Conservation (phyloP, 192 early-diverging fungal genomes). For the Dispira simplex region DNA sequence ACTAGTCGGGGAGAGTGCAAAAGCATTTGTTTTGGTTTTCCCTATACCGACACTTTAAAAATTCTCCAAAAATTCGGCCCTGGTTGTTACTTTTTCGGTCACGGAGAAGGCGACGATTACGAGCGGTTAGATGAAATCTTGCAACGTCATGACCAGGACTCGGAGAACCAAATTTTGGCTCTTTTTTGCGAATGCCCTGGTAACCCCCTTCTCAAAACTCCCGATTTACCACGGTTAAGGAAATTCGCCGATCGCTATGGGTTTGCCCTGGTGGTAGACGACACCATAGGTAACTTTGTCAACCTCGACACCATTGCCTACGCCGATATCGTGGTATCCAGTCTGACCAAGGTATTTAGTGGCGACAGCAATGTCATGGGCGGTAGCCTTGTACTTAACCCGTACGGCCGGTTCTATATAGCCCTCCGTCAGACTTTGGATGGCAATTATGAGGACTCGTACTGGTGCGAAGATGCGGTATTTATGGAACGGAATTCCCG, state of each 20-base stretch:
- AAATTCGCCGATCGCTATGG: constrained; percentile 54
- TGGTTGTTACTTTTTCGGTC: constrained; percentile 63
- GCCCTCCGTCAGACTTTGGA: constrained; percentile 35
- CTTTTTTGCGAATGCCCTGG: constrained; percentile 90
- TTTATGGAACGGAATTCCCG: constrained; percentile 93
- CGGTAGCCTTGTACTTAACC: constrained; percentile 74
- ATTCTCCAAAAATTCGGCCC: constrained; percentile 89
- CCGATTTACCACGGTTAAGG: constrained; percentile 60
- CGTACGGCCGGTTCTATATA: constrained; percentile 35
- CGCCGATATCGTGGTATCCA: constrained; percentile 81
- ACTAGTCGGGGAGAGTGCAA: constrained; percentile 33
- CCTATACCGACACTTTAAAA: constrained; percentile 94
- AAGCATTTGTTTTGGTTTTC: constrained; percentile 88
- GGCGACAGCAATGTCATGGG: constrained; percentile 98
- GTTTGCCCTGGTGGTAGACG: constrained; percentile 79
- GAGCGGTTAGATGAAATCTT: constrained; percentile 51
- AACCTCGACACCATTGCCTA: constrained; percentile 65
- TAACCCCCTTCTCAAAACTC: constrained; percentile 79
- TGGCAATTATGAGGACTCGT: constrained; percentile 55
- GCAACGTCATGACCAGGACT: constrained; percentile 15
- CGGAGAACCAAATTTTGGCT: constrained; percentile 46
- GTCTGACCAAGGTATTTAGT: constrained; percentile 88
- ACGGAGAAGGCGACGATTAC: constrained; percentile 61
- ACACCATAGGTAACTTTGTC: constrained; percentile 89
- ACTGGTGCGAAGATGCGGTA: constrained; percentile 89